phyloP scores from a whole-genome alignment of 108 stramenopile genomes.

The Cyclotella baltica region DNA sequence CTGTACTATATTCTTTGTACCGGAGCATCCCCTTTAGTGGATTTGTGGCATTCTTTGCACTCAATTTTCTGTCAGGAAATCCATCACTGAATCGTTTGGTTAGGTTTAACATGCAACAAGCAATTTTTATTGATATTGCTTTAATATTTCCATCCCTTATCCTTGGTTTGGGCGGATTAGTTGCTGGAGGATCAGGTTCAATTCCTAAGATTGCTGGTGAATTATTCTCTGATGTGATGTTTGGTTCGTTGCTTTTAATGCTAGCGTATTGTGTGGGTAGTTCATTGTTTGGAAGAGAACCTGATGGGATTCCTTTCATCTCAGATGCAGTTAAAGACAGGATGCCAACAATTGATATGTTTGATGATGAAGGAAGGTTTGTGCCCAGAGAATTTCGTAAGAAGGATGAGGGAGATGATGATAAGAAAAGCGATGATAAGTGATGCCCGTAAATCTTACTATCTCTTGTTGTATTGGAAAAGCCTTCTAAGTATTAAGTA shows the following conservation, averaged over 20 bases:
- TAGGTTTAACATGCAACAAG: conserved; percentile 92
- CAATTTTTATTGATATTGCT: conserved; percentile 91
- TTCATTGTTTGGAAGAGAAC: conserved; percentile 73
- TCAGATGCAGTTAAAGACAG: conserved; percentile 72
- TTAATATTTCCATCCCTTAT: conserved; percentile 86
- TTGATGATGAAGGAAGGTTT: conserved; percentile 52
- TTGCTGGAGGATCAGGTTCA: conserved; percentile 43
- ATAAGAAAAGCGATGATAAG: conserved; percentile 36
- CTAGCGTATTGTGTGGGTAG: conserved; percentile 70
- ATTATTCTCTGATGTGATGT: conserved; percentile 70
- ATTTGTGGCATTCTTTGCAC: conserved; percentile 82
- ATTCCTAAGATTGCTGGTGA: conserved; percentile 52
- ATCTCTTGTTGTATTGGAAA: no score
- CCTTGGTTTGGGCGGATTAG: conserved; percentile 52
- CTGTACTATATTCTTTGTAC: conserved; percentile 73
- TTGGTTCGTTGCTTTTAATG: conserved; percentile 68
- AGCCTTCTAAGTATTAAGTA: no score
- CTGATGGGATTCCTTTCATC: conserved; percentile 80
- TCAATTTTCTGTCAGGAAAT: conserved; percentile 77
- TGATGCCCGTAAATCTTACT: no score
- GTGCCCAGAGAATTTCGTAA: conserved; percentile 30
- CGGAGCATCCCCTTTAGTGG: conserved; percentile 78
- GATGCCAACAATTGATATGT: conserved; percentile 87
- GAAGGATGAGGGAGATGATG: conserved; percentile 39
- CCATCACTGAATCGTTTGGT: conserved; percentile 77